phyloP scores from a whole-genome alignment of 1,284 basidiomycete species.

The Cryptococcus amylolentus region DNA sequence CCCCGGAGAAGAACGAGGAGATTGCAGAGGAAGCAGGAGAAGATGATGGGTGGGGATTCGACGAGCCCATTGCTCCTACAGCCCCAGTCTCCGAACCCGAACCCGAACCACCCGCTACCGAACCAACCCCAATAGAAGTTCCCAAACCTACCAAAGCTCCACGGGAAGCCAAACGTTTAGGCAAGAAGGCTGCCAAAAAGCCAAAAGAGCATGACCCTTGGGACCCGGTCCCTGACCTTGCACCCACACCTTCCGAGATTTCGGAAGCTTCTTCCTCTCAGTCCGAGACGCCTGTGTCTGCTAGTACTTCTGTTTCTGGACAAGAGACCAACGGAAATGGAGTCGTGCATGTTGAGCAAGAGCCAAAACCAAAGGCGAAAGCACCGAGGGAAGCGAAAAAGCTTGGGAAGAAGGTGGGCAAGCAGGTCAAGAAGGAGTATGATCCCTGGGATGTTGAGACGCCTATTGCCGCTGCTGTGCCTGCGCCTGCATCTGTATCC shows the following conservation, averaged over 20 bases:
- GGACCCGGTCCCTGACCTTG: background rate
- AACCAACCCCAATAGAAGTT: conserved; percentile 8
- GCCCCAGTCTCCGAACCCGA: background rate
- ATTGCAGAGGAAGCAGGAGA: conserved; percentile 6
- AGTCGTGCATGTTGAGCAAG: no score
- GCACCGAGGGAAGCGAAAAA: background rate
- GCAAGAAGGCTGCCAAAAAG: conserved; percentile 33
- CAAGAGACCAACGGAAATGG: no score
- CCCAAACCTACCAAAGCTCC: conserved; percentile 24
- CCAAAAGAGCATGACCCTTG: conserved; percentile 20
- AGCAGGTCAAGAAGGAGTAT: background rate
- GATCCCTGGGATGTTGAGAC: background rate
- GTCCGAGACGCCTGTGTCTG: no score
- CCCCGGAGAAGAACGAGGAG: background rate
- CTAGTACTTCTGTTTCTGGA: no score
- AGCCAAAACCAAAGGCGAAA: background rate
- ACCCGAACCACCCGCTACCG: background rate
- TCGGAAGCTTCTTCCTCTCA: no score
- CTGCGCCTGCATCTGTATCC: no score
- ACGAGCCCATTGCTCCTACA: conserved; percentile 19
- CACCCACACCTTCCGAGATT: no score
- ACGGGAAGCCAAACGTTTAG: conserved; percentile 34
- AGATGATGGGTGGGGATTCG: conserved; percentile 51
- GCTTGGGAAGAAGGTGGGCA: conserved; percentile 6
- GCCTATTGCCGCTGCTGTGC: background rate